Evolutionary conservation across 1,284 basidiomycete genomes (phyloP).

Genomic region (Thelephora terrestris): DNA sequence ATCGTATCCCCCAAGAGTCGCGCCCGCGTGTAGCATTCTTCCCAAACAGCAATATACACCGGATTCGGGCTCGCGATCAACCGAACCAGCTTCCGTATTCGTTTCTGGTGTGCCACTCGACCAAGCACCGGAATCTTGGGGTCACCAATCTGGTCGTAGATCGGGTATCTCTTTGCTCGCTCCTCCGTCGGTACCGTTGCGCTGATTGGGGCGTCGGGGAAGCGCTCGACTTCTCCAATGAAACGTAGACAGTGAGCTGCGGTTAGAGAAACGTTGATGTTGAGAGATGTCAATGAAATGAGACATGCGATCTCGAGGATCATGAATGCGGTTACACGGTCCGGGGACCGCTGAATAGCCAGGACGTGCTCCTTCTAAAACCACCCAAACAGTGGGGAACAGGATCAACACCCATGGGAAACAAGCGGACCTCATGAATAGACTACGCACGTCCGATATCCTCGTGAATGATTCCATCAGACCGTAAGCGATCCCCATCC

Average conservation of each 20-base stretch:
- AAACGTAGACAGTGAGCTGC: conserved; percentile 61
- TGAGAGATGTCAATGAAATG: conserved; percentile 58
- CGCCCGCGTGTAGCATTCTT: conserved; percentile 60
- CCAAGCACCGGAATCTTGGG: conserved; percentile 57
- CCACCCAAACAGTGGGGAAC: neutral
- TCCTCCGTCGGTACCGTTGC: conserved; percentile 46
- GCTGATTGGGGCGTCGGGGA: conserved; percentile 42
- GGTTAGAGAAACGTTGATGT: conserved; percentile 50
- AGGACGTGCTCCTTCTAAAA: conserved; percentile 33
- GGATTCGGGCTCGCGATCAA: conserved; percentile 52
- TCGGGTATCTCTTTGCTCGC: conserved; percentile 51
- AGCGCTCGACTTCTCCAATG: conserved; percentile 54
- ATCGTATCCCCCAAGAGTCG: conserved; percentile 6
- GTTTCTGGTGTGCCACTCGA: conserved; percentile 72
- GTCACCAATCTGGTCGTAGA: conserved; percentile 72
- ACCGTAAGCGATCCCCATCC: conserved; percentile 52
- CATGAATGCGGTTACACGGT: conserved; percentile 50
- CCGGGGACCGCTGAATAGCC: conserved; percentile 35
- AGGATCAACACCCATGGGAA: neutral
- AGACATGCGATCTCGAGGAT: conserved; percentile 64
- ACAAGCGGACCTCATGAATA: neutral
- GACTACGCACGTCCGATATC: conserved; percentile 34
- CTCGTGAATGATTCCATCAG: conserved; percentile 45
- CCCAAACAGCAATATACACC: conserved; percentile 69
- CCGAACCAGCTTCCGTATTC: conserved; percentile 63